Base-by-base conservation (phyloP, 2,329 filamentous ascomycete species). In the Colletotrichum sp. region DNA sequence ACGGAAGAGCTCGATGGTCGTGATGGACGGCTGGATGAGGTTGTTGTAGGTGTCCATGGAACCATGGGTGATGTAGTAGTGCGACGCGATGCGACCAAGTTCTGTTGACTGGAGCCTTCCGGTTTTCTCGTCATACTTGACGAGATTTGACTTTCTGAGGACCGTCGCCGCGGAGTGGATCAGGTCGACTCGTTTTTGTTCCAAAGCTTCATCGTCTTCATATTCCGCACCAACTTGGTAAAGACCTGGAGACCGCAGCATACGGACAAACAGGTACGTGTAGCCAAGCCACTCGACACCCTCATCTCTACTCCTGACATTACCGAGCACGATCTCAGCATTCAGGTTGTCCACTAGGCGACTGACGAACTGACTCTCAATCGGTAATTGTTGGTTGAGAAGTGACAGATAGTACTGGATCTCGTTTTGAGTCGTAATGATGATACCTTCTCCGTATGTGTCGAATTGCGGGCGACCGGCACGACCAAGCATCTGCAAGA, bases 281-380 rank as follows among this genome's bases (percentile, higher is more conserved):
- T 99, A 99, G 15, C 97, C 96, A 39, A 99, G 91, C 97, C 97
- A 99, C 83, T 99, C 96, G n/a, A 99, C 97, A 80, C 95, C 97
- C 82, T 99, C 97, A 79, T 99, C 96, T 75, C 98, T 93, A 76
- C 90, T 96, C 72, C 96, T 93, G 30, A 99, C 92, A 81, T 98
- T 99, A 68, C 97, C 97, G 24, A 99, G 90, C 12, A 99, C 98
- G 81, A 99, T 90, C 83, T 99, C 97, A 4, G 97, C 97, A 80
- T 99, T 99, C 78, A 99, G 89, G 78, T 98, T 99, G 86, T 99
- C 97, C 3, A 97, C 96, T 66, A 99, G 87, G 81, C 95, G 96
- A 85, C 95, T 96, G 71, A 98, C 93, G 82, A 99, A 93, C 83
- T 99, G 98, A 88, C 95, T 98, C 85, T 99, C 97, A 75, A 99